These are phyloP conservation scores for Macadamia integrifolia DNA, from an alignment of 164 flowering plant species.

Conservation along the genomic window DNA sequence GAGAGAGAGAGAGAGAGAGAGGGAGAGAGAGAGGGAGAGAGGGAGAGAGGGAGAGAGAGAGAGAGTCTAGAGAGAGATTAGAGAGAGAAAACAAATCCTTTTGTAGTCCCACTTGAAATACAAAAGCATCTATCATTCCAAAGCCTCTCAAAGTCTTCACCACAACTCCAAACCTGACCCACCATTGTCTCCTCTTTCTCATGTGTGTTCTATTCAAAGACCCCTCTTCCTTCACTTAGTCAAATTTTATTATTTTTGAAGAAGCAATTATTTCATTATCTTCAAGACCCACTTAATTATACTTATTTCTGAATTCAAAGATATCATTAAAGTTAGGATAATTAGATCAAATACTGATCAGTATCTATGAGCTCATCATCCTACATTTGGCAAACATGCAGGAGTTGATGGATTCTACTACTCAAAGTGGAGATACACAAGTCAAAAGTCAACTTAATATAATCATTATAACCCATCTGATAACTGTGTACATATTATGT, in stretches of 20 bases:
- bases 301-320: too few species aligned
- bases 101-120: slow-evolving; percentile 21
- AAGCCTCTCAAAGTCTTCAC: slow-evolving; percentile 48
- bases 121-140: slow-evolving; percentile 25
- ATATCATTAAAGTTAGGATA: too few species aligned
- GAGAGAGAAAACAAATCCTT: neutral
- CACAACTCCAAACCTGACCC: slow-evolving; percentile 56
- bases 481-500: too few species aligned
- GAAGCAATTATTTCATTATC: too few species aligned
- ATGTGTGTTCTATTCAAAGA: slow-evolving; percentile 17
- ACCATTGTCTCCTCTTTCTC: slow-evolving; percentile 35
- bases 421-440: too few species aligned
- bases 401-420: too few species aligned
- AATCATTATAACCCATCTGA: too few species aligned
- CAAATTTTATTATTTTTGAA: slow-evolving; percentile 15
- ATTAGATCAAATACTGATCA: too few species aligned
- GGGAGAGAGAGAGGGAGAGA: slow-evolving; percentile 1
- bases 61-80: neutral
- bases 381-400: too few species aligned
- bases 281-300: too few species aligned
- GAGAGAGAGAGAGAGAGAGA: slow-evolving; percentile 11
- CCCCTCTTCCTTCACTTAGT: slow-evolving; percentile 2
- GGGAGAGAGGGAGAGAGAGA: slow-evolving; percentile 10
- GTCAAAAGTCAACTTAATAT: too few species aligned
- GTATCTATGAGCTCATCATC: too few species aligned